Evolutionary conservation across 768 basidiomycete genomes (phyloP).

Genomic region (Nevesoporus exiguus): DNA sequence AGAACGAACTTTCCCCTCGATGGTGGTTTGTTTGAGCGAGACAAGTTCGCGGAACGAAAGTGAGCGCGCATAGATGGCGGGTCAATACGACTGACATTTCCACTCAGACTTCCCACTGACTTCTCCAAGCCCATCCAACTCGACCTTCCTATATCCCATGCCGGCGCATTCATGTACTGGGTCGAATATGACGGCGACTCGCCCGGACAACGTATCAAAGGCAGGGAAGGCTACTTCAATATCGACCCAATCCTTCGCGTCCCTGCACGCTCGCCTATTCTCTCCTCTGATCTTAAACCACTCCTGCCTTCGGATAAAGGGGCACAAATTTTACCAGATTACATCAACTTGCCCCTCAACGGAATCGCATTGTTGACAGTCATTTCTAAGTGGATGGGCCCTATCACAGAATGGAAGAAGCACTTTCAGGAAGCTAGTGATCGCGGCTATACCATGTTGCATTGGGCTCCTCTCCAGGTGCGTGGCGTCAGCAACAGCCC

Average conservation of each 20-base stretch:
- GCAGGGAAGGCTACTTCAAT: conserved; percentile 93
- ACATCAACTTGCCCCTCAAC: conserved; percentile 76
- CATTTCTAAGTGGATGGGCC: conserved; percentile 98
- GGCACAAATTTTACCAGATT: conserved; percentile 45
- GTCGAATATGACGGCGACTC: conserved; percentile 78
- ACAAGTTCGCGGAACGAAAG: conserved; percentile 72
- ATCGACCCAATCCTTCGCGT: conserved; percentile 85
- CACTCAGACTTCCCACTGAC: conserved; percentile 70
- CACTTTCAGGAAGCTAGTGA: conserved; percentile 82
- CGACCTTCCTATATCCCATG: conserved; percentile 93
- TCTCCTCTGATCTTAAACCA: conserved; percentile 51
- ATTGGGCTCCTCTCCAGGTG: conserved; percentile 93
- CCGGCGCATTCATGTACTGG: conserved; percentile 95
- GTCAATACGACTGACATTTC: conserved; percentile 13
- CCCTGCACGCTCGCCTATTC: conserved; percentile 71
- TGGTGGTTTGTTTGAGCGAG: conserved; percentile 79
- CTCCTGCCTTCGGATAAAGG: conserved; percentile 54
- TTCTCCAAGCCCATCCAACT: conserved; percentile 90
- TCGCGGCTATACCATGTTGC: conserved; percentile 97
- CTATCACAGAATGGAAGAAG: conserved; percentile 67
- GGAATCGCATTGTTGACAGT: conserved; percentile 86
- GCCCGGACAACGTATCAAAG: conserved; percentile 62
- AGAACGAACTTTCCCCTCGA: conserved; percentile 97
- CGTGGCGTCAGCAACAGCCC: conserved; percentile 88
- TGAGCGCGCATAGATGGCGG: conserved; percentile 34